Evolutionary conservation across 1,284 basidiomycete genomes (phyloP), one percentile per base, ranked within the genome.

Genomic region (Irpex sp.): DNA sequence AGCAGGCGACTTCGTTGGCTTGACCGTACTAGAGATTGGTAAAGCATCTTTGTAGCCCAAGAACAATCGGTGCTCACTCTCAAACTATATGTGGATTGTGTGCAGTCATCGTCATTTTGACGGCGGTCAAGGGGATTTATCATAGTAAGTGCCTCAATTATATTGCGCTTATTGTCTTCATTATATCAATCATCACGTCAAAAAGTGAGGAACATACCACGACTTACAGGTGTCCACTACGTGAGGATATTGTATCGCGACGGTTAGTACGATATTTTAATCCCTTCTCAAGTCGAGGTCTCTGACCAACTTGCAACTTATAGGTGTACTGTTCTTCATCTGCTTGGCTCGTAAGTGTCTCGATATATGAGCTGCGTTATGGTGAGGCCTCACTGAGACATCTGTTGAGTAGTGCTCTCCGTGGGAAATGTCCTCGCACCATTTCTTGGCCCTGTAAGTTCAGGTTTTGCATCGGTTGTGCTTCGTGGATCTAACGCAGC

Each of bases 11-110:
- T 62, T 62, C 50, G 43, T 58, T 15, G 46, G 43, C 4, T 49
- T 62, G 17, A 8, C 51, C 9, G 17, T 62, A 31, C 49, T 62
- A 33, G 61, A 62, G 36, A 26, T 58, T n/a, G 13, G 60, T 61
- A n/a, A 33, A 55, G 4, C 36, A 7, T 31, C n/a, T 7, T 26
- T 21, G 5, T 26, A 11, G 7, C 6, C 43, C 26, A 11, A n/a
- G 36, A 7, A 6, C 31, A 53, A 11, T 13, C 37, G 8, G 21
- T 5, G 15, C 9, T 33, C 21, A 33, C n/a, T 8, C 26, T 33
- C 15, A 43, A 43, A 43, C 15, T 43, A 43, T 11, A 43, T 15
- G 8, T 2, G 39, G 15, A 43, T 15, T 8, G 39, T 19, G 11
- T 26, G 33, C 17, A 50, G 53, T 17, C 33, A 35, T 55, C 21